Evolutionary conservation across 176 grass and related monocot genomes (phyloP).

Genomic region (Bolboschoenus planiculmis): DNA sequence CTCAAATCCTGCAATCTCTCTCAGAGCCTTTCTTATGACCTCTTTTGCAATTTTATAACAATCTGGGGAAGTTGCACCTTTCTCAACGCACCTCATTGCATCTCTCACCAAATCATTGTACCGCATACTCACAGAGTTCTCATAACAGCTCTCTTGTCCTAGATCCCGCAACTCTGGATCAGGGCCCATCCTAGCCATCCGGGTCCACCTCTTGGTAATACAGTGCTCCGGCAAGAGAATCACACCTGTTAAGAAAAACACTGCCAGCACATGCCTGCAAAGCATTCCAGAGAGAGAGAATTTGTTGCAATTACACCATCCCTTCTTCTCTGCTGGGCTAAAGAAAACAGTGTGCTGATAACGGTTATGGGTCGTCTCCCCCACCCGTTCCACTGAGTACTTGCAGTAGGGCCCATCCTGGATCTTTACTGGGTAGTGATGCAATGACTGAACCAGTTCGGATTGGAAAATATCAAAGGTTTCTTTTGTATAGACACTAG

Average conservation of each 20-base stretch:
- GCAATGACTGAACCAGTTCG: constrained; percentile 64
- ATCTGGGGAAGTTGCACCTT: constrained; percentile 57
- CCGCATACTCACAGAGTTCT: constrained; percentile 42
- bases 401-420: constrained; percentile 65
- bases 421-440: constrained; percentile 63
- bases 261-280: constrained; percentile 74
- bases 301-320: constrained; percentile 74
- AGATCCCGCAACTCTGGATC: constrained; percentile 27
- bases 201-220: constrained; percentile 74
- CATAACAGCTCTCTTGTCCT: constrained; percentile 33
- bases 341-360: constrained; percentile 57
- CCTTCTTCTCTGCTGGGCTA: constrained; percentile 57
- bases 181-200: constrained; percentile 56
- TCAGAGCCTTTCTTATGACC: constrained; percentile 51
- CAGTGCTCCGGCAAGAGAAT: constrained; percentile 60
- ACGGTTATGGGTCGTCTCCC: constrained; percentile 28
- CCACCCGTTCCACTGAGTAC: constrained; percentile 52
- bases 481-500: constrained; percentile 53
- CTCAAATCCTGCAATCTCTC: constrained; percentile 46
- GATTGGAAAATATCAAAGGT: constrained; percentile 68
- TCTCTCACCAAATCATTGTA: constrained; percentile 69
- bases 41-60: constrained; percentile 62
- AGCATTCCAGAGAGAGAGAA: constrained; percentile 62
- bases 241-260: constrained; percentile 48
- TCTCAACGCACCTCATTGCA: constrained; percentile 61